phyloP scores from a whole-genome alignment of 2,329 filamentous ascomycete genomes.

The Hypomyces perniciosus region DNA sequence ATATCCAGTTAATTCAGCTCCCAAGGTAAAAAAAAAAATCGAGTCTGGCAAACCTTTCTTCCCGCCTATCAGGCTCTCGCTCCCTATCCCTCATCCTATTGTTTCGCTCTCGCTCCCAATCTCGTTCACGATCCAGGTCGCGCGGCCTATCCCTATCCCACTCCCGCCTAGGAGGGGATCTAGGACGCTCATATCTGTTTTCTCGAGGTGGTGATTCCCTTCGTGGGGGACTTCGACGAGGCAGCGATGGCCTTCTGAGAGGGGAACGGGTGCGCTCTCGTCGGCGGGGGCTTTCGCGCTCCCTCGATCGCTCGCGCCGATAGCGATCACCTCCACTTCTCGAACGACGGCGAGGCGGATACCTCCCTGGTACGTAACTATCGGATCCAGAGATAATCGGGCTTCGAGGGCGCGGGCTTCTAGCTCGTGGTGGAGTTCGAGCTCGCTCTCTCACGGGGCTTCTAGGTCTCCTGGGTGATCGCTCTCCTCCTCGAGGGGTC shows the following conservation, averaged over 20 bases:
- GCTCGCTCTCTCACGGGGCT: slow-evolving; percentile 25
- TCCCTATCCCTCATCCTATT: slow-evolving; percentile 24
- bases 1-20: slow-evolving; percentile 16
- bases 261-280: slow-evolving; percentile 33
- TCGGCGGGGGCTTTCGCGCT: slow-evolving; percentile 32
- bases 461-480: slow-evolving; percentile 36
- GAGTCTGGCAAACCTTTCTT: slow-evolving; percentile 31
- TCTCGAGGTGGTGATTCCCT: slow-evolving; percentile 30
- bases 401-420: slow-evolving; percentile 23
- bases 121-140: slow-evolving; percentile 27
- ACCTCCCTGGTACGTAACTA: slow-evolving; percentile 42
- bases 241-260: slow-evolving; percentile 32
- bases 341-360: slow-evolving; percentile 36
- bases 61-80: slow-evolving; percentile 34
- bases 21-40: background rate
- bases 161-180: slow-evolving; percentile 33
- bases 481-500: slow-evolving; percentile 44
- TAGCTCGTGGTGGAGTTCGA: slow-evolving; percentile 25
- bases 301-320: slow-evolving; percentile 36
- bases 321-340: slow-evolving; percentile 37
- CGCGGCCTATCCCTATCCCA: slow-evolving; percentile 29
- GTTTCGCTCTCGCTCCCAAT: slow-evolving; percentile 24
- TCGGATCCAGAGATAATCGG: slow-evolving; percentile 35
- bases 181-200: slow-evolving; percentile 33
- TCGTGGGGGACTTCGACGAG: slow-evolving; percentile 33